Percentiles rank a stretch among this genome's conserved stretches.
Evolutionary conservation across 192 early-diverging fungal species (phyloP).

Genomic region (Mortierella alpina): DNA sequence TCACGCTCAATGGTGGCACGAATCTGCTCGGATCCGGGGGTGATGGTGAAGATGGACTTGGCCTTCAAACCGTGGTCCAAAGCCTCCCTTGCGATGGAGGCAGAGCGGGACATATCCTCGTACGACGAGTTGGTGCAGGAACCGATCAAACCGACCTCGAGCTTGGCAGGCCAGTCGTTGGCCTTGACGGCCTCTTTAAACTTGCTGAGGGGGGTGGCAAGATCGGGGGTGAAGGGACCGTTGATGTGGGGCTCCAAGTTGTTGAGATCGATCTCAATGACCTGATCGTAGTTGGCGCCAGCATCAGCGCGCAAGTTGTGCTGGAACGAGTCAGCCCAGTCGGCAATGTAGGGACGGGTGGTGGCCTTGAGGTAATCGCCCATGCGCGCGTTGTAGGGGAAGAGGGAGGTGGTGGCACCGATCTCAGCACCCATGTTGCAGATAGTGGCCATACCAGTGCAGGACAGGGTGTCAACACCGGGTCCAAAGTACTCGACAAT

Average conservation of each 20-base stretch:
- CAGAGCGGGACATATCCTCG: conserved; percentile 96
- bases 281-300: conserved; percentile 88
- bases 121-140: conserved; percentile 99
- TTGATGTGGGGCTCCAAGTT: conserved; percentile 97
- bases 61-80: conserved; percentile 81
- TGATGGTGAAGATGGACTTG: conserved; percentile 89
- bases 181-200: conserved; percentile 89
- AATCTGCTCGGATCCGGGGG: conserved; percentile 98
- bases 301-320: conserved; percentile 93
- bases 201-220: conserved; percentile 92
- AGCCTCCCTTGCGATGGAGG: conserved; percentile 89
- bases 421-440: conserved; percentile 99
- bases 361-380: conserved; percentile 91
- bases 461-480: conserved; percentile 93
- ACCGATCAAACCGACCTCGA: conserved; percentile 94
- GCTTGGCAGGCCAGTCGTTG: conserved; percentile 90
- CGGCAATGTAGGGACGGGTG: conserved; percentile 81
- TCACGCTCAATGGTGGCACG: conserved; percentile 95
- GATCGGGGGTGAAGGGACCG: conserved; percentile 96
- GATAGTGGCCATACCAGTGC: conserved; percentile 98
- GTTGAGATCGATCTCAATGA: conserved; percentile 95
- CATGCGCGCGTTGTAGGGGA: conserved; percentile 96
- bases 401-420: conserved; percentile 96
- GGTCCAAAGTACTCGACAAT: conserved; percentile 98
- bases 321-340: conserved; percentile 80